Evolutionary conservation across 1,139 yeast species (phyloP).

Genomic region (Pichia sp.): DNA sequence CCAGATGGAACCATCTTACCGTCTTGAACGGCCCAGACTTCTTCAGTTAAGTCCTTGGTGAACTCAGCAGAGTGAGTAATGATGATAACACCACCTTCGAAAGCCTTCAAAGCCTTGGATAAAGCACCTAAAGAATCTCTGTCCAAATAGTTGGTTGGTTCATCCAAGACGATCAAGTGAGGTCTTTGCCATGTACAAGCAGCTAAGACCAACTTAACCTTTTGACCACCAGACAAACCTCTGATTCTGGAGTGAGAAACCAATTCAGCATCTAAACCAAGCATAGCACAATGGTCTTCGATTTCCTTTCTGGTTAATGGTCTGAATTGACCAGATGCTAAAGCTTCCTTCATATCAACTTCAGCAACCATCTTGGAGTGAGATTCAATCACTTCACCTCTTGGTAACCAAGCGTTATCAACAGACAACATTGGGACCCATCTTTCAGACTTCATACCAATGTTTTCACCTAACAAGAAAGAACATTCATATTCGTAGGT

Average conservation of each 20-base stretch:
- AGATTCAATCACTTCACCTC: conserved; percentile 98
- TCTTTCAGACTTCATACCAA: conserved; percentile 98
- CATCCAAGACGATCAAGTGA: conserved; percentile 97
- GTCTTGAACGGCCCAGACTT: conserved; percentile 98
- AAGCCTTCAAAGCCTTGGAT: conserved; percentile 96
- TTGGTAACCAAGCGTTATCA: conserved; percentile 99
- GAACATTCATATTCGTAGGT: conserved; percentile 99
- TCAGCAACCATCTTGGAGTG: conserved; percentile 99
- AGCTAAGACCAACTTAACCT: conserved; percentile 98
- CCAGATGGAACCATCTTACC: conserved; percentile 99
- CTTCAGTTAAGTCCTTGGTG: conserved; percentile 98
- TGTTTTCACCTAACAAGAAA: conserved; percentile 94
- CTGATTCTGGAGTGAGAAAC: conserved; percentile 99
- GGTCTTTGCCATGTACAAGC: conserved; percentile 99
- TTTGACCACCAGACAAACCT: conserved; percentile 99
- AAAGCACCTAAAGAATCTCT: conserved; percentile 99
- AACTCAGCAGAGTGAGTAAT: conserved; percentile 99
- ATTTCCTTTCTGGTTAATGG: conserved; percentile 99
- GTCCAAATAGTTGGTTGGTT: conserved; percentile 98
- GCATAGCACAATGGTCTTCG: conserved; percentile 96
- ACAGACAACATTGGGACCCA: conserved; percentile 99
- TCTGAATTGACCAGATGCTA: conserved; percentile 99
- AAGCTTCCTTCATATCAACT: conserved; percentile 99
- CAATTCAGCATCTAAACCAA: conserved; percentile 98
- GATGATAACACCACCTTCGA: conserved; percentile 99